phyloP scores from a whole-genome alignment of 2,329 filamentous ascomycete genomes.

The Neopestalotiopsis clavispora region DNA sequence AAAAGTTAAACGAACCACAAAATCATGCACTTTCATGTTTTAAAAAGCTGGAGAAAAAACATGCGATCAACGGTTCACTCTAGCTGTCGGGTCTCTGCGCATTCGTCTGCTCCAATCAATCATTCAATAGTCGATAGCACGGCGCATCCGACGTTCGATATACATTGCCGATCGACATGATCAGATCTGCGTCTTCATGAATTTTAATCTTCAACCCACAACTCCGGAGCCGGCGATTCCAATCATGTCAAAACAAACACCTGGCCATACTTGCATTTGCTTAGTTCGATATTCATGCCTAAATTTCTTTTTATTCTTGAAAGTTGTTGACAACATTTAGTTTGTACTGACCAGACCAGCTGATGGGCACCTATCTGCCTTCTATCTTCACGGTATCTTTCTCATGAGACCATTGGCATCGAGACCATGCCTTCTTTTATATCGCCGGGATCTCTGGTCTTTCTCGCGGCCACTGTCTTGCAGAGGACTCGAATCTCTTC shows the following conservation, averaged over 20 bases:
- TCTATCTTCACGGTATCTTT: too few relatives aligned
- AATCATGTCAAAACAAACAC: background rate
- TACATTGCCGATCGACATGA: background rate
- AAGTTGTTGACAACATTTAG: too few relatives aligned
- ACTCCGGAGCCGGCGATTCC: background rate
- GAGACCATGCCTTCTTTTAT: too few relatives aligned
- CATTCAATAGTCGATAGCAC: background rate
- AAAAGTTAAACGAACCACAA: background rate
- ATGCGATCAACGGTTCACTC: background rate
- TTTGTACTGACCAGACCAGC: too few relatives aligned
- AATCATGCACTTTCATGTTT: background rate
- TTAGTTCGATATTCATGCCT: background rate
- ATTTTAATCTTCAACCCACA: background rate
- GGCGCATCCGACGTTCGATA: background rate
- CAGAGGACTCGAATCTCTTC: too few relatives aligned
- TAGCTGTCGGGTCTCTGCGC: background rate
- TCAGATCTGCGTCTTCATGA: background rate
- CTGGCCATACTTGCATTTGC: background rate
- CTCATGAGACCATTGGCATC: too few relatives aligned
- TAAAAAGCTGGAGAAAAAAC: background rate
- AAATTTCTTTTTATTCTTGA: background rate
- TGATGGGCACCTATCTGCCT: too few relatives aligned
- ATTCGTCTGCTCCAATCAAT: background rate
- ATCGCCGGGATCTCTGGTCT: too few relatives aligned
- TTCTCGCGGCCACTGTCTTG: too few relatives aligned